Evolutionary conservation across 108 stramenopile species (phyloP).

Genomic region (Pseudonitzschia multiseries): DNA sequence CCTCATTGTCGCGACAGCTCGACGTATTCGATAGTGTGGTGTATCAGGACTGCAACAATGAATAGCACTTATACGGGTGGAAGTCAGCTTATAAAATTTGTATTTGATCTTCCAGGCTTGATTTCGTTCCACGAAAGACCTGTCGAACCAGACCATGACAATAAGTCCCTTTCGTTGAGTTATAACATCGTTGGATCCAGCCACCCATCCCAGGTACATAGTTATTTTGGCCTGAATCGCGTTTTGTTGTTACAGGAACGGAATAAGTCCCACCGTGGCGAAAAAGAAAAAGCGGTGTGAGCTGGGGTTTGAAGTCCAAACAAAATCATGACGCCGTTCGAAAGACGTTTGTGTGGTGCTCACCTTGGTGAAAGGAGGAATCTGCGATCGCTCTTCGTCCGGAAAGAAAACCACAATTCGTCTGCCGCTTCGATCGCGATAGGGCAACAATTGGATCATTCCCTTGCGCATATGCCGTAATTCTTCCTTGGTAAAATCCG

Average conservation of each 20-base stretch:
- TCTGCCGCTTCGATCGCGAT: slow-evolving; percentile 1
- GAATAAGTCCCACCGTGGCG: not conserved
- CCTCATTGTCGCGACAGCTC: not conserved
- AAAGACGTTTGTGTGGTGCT: not conserved
- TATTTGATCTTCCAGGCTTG: not conserved
- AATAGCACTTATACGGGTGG: not conserved
- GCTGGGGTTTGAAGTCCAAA: not conserved
- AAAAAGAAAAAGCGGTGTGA: too few relatives aligned
- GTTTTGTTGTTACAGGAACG: not conserved
- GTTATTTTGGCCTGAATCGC: not conserved
- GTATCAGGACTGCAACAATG: not conserved
- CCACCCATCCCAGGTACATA: not conserved
- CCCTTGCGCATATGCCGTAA: slow-evolving; percentile 11
- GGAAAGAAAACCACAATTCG: slow-evolving; percentile 6
- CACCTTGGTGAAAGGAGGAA: not conserved
- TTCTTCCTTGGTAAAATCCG: slow-evolving; percentile 19
- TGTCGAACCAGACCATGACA: not conserved
- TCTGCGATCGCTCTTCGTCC: slow-evolving; percentile 5
- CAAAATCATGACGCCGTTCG: not conserved
- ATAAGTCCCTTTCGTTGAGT: not conserved
- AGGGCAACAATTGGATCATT: not conserved
- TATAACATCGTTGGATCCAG: not conserved
- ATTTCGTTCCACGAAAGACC: not conserved
- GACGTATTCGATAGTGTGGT: not conserved
- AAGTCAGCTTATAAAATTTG: not conserved